Percentiles rank a stretch among this genome's conserved stretches.
Evolutionary conservation across 2,329 filamentous ascomycete species (phyloP).

Genomic region (Sclerotiophoma versabilis): DNA sequence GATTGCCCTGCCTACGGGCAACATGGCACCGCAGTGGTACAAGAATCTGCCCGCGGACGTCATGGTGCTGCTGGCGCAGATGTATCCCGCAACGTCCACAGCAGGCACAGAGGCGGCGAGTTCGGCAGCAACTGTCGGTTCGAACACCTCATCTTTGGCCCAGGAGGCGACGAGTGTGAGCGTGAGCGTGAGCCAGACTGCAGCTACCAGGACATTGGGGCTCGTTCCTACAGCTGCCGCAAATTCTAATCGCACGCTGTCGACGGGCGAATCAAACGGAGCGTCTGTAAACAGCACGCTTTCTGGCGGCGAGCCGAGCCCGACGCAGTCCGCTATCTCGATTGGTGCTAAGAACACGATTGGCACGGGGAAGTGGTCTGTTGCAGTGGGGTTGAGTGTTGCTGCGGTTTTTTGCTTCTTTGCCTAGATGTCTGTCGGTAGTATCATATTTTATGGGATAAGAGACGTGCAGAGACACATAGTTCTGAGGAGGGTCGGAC

Average conservation of each 20-base stretch:
- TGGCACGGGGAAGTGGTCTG: neutral
- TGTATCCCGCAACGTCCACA: slow-evolving; percentile 10
- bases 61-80: slow-evolving; percentile 14
- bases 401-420: slow-evolving; percentile 3
- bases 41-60: slow-evolving; percentile 15
- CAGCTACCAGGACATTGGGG: neutral
- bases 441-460: neutral
- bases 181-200: neutral
- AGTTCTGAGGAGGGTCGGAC: neutral
- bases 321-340: neutral
- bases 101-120: neutral
- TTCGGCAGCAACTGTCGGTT: neutral
- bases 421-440: neutral
- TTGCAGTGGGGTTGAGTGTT: neutral
- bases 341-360: slow-evolving; percentile 7
- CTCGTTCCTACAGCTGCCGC: neutral
- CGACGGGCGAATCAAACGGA: neutral
- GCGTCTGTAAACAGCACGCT: neutral
- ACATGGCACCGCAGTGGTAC: slow-evolving; percentile 14
- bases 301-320: neutral
- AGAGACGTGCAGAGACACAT: neutral
- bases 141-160: neutral
- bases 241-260: neutral
- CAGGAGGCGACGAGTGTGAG: neutral
- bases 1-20: slow-evolving; percentile 2